Evolutionary conservation across 176 grass and related monocot genomes (phyloP).

Genomic region (Thinopyrum elongatum): DNA sequence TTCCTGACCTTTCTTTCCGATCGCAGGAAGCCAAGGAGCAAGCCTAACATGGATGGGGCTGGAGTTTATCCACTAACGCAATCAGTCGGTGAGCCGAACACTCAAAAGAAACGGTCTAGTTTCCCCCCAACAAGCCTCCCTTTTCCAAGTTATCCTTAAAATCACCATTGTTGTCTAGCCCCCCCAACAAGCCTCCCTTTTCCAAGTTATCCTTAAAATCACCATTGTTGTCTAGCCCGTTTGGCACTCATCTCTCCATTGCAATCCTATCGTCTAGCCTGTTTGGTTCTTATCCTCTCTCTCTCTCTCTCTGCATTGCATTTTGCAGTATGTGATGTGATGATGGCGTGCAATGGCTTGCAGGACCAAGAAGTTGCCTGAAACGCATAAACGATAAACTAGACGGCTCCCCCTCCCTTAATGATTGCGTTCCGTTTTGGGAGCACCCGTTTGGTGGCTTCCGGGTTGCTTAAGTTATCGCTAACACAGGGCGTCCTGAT

Average conservation of each 20-base stretch:
- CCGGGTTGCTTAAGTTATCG: background rate
- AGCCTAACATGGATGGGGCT: background rate
- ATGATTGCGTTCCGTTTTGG: conserved; percentile 16
- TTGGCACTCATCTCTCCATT: background rate
- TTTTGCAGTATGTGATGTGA: background rate
- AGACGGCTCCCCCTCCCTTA: background rate
- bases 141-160: background rate
- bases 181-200: background rate
- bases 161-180: background rate
- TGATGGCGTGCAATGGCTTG: conserved; percentile 1
- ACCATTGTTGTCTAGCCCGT: background rate
- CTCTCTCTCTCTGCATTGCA: background rate
- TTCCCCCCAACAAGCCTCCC: background rate
- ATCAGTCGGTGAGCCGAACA: background rate
- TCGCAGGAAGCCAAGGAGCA: conserved; percentile 17
- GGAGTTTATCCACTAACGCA: background rate
- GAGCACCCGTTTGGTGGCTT: conserved; percentile 2
- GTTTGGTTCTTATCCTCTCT: background rate
- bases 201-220: background rate
- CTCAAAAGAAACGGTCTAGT: background rate
- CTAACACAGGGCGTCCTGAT: background rate
- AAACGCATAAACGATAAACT: background rate
- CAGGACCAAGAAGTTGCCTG: conserved; percentile 20
- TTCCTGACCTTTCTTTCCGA: background rate
- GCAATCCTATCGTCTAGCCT: background rate